These are phyloP conservation scores for Suhomyces kunorum DNA, from an alignment of 1,139 yeast genomes.

Conservation along the genomic window DNA sequence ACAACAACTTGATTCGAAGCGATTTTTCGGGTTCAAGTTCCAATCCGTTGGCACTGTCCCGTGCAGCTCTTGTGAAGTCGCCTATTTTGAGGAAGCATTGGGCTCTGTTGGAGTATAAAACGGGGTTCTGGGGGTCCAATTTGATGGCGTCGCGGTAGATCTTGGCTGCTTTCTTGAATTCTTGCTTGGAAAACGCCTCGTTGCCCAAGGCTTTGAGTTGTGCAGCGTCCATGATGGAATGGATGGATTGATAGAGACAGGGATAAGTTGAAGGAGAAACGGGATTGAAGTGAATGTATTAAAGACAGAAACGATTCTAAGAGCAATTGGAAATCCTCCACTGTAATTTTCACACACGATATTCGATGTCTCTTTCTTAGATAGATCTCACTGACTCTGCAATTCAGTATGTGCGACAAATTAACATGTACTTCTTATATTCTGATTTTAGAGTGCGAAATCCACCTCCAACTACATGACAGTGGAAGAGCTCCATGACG, in stretches of 20 bases:
- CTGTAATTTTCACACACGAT: no score
- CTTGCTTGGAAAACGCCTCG: conserved; percentile 55
- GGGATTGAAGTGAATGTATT: no score
- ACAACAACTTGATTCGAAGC: conserved; percentile 53
- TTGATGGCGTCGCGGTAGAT: conserved; percentile 67
- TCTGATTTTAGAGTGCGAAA: neutral
- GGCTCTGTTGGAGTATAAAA: conserved; percentile 78
- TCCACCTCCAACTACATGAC: conserved; percentile 23
- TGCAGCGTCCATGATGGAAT: conserved; percentile 17
- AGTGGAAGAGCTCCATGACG: conserved; percentile 69
- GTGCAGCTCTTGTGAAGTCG: conserved; percentile 57
- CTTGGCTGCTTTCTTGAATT: conserved; percentile 58
- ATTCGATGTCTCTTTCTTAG: no score
- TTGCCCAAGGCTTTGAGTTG: conserved; percentile 61
- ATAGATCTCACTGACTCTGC: neutral
- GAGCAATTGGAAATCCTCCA: no score
- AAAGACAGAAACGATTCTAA: no score
- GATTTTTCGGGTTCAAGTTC: conserved; percentile 31
- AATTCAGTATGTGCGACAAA: no score
- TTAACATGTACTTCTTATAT: no score
- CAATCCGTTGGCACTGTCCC: conserved; percentile 63
- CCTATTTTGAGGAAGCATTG: conserved; percentile 63
- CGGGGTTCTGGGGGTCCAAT: conserved; percentile 56
- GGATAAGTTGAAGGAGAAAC: no score
- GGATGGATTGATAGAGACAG: no score